A percentile compares a stretch with the other conserved stretches of the same genome.
Conservation (phyloP, 495 filamentous ascomycete genomes). For the Apodospora peruviana region DNA sequence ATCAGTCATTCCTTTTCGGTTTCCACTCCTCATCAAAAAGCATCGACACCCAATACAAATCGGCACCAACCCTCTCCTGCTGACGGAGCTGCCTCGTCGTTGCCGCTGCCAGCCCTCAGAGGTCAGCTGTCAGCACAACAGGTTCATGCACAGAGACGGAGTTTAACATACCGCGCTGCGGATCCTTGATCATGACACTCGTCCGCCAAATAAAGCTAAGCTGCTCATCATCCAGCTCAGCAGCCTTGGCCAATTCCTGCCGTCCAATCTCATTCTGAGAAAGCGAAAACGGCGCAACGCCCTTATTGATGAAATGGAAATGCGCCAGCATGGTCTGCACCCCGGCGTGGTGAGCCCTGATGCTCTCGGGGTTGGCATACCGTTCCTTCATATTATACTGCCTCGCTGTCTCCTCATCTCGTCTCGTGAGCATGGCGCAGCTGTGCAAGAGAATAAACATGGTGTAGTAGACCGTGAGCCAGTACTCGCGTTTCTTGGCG, state of each 20-base stretch:
- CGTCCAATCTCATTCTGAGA: slow-evolving; percentile 7
- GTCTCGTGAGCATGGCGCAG: slow-evolving; percentile 20
- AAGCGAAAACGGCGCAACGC: slow-evolving; percentile 18
- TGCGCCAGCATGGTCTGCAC: slow-evolving; percentile 39
- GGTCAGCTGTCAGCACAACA: background rate
- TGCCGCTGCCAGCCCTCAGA: slow-evolving; percentile 4
- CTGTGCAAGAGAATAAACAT: slow-evolving; percentile 25
- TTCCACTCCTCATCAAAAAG: slow-evolving; percentile 20
- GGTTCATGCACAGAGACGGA: no score
- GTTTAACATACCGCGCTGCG: slow-evolving; percentile 6
- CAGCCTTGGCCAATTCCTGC: slow-evolving; percentile 17
- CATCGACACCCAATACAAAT: slow-evolving; percentile 24
- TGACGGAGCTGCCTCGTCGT: slow-evolving; percentile 10
- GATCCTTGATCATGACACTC: slow-evolving; percentile 9
- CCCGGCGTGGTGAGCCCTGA: slow-evolving; percentile 21
- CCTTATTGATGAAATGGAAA: slow-evolving; percentile 41
- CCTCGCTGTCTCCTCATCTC: slow-evolving; percentile 17
- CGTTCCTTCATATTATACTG: slow-evolving; percentile 12
- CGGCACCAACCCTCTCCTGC: slow-evolving; percentile 8
- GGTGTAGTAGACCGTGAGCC: slow-evolving; percentile 22
- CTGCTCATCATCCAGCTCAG: slow-evolving; percentile 15
- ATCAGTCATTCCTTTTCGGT: slow-evolving; percentile 12
- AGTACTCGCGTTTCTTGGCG: slow-evolving; percentile 22
- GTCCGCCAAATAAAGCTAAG: slow-evolving; percentile 20
- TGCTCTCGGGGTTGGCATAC: slow-evolving; percentile 19